Base-by-base conservation (phyloP, 1,284 basidiomycete genomes). In the Tilletia walkeri region DNA sequence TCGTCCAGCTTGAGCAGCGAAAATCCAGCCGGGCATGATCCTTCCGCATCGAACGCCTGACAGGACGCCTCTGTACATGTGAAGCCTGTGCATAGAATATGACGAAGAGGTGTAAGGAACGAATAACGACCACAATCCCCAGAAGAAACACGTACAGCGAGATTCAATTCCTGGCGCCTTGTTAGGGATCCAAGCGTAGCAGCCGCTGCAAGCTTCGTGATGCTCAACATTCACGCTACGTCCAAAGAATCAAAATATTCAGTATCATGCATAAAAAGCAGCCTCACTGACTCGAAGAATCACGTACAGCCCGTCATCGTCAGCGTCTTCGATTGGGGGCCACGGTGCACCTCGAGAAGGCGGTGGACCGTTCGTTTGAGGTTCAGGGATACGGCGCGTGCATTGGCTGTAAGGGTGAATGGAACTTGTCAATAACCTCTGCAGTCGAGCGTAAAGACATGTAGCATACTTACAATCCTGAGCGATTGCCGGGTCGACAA, bases 231-330 rank as follows among this genome's bases (percentile, higher is more conserved):
- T 63, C 36, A 20, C 6, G 7, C 59, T 63, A 36, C 59, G 39
- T 45, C 6, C 41, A 14, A 14, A 45, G 6, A 14, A 3, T 7
- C 41, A 14, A 45, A 14, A 45, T 7, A 45, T 1, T 45, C 41
- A 45, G 14, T 14, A 45, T 45, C 14, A 9, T 7, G 9, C 41
- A 45, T 7, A 45, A 45, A 45, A 45, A 30, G 24, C 24, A 30
- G 24, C 24, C 24, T 30, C 24, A 30, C 24, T 30, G 24, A 30
- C 24, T 30, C 24, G 24, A 30, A 30, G 56, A 24, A 36, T 30
- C 20, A 61, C 59, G 16, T 38, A 63, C 59, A 63, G 16, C 36
- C 59, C 59, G n/a, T 63, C 59, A 9, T 63, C 59, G 14, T 63
- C 59, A 41, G 59, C 59, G 12, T 63, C 59, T 63, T 63, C 59